A percentile compares a stretch with the other conserved stretches of the same genome.
Conservation (phyloP, 768 basidiomycete species). For the Leccinum barrowsii region DNA sequence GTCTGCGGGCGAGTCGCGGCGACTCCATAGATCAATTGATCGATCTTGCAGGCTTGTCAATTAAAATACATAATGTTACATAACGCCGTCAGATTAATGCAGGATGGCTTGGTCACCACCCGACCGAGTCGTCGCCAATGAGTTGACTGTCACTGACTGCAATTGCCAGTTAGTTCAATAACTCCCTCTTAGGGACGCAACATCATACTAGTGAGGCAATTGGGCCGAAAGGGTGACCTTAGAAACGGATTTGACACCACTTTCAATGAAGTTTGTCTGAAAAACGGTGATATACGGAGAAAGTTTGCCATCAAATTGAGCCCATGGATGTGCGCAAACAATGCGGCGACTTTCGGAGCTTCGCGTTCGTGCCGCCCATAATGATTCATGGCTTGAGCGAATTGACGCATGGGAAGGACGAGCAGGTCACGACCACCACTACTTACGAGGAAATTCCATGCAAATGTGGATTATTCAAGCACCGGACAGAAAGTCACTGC, state of each 20-base stretch:
- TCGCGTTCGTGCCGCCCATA: no score
- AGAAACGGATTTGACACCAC: background rate
- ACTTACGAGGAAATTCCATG: no score
- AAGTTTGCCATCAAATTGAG: no score
- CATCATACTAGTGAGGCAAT: no score
- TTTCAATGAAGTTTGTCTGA: background rate
- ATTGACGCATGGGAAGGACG: constrained; percentile 13
- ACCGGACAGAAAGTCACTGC: constrained; percentile 12
- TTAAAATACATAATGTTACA: background rate
- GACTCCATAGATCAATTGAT: background rate
- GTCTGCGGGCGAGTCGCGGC: background rate
- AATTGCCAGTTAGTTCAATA: no score
- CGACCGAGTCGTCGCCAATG: background rate
- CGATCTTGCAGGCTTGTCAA: background rate
- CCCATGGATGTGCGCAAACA: no score
- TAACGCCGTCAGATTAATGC: background rate
- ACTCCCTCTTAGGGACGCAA: no score
- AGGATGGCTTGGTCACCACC: background rate
- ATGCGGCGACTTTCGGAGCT: no score
- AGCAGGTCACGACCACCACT: no score
- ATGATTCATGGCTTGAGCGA: background rate
- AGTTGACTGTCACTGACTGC: no score
- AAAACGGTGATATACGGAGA: background rate
- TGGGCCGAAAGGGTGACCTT: no score
- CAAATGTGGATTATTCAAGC: no score